Evolutionary conservation across 2,329 filamentous ascomycete species (phyloP).

Genomic region (Diaporthe australafricana): DNA sequence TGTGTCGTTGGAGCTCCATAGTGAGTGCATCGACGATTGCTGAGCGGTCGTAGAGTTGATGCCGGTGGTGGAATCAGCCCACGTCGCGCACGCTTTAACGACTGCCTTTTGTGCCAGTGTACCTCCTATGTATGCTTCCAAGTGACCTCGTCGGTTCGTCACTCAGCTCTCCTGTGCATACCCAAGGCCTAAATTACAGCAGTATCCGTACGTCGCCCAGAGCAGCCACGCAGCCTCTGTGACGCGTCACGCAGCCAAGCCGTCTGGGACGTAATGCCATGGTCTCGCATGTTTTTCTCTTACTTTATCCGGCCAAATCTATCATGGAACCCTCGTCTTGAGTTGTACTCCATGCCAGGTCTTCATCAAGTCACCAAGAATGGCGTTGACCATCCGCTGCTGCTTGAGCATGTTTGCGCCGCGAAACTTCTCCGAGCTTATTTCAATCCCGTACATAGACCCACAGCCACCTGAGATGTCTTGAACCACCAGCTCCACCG

Average conservation of each 20-base stretch:
- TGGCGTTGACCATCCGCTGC: slow-evolving; percentile 82
- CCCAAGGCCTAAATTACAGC: neutral
- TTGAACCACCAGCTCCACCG: slow-evolving; percentile 71
- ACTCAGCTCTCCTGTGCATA: neutral
- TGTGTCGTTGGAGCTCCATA: neutral
- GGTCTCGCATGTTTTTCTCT: neutral
- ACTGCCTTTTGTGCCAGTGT: neutral
- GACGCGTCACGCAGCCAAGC: neutral
- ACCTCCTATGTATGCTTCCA: neutral
- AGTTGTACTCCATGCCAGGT: slow-evolving; percentile 87
- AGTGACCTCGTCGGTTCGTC: neutral
- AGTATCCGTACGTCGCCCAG: neutral
- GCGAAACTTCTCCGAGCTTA: slow-evolving; percentile 77
- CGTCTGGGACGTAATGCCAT: too few relatives aligned
- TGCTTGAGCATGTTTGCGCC: slow-evolving; percentile 82
- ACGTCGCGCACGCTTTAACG: too few relatives aligned
- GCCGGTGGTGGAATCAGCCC: neutral
- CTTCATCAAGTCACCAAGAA: slow-evolving; percentile 81
- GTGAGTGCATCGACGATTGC: neutral
- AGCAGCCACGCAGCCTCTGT: neutral
- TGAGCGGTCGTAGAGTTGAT: neutral
- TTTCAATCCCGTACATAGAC: slow-evolving; percentile 88
- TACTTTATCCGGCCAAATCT: too few relatives aligned
- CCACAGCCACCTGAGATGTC: slow-evolving; percentile 88
- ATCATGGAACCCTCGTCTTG: slow-evolving; percentile 70